Evolutionary conservation across 176 grass and related monocot species (phyloP).

Genomic region (Aegilops bicornis): DNA sequence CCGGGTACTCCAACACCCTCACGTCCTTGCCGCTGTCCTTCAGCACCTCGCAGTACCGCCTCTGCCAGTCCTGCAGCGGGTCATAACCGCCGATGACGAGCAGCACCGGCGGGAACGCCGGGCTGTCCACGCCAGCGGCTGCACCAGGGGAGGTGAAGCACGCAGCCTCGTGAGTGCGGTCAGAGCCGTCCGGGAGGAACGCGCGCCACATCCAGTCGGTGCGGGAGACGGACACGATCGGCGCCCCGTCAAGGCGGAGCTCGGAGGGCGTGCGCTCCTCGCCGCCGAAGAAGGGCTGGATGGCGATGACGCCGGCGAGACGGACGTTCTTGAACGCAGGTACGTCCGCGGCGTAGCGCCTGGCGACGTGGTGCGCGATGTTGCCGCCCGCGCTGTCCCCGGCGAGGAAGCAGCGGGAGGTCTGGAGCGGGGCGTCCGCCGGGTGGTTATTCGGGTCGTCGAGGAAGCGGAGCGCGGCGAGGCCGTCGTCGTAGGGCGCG

Average conservation of each 20-base stretch:
- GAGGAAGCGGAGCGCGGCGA: conserved; percentile 68
- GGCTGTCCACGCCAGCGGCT: neutral
- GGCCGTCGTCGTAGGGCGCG: conserved; percentile 74
- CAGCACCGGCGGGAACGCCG: conserved; percentile 45
- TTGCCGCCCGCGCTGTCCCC: too few species aligned
- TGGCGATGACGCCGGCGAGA: conserved; percentile 43
- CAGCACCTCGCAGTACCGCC: conserved; percentile 47
- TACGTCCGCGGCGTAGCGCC: neutral
- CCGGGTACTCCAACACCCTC: conserved; percentile 53
- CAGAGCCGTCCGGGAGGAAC: conserved; percentile 59
- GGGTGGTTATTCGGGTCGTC: conserved; percentile 19
- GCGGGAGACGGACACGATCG: conserved; percentile 45
- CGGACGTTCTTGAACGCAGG: conserved; percentile 29
- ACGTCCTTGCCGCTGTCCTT: conserved; percentile 28
- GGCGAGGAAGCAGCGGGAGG: neutral
- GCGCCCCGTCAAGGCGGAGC: conserved; percentile 43
- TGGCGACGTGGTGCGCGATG: too few species aligned
- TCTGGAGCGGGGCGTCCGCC: conserved; percentile 7
- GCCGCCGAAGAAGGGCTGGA: conserved; percentile 92
- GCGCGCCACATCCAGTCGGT: conserved; percentile 74
- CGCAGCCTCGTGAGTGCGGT: conserved; percentile 52
- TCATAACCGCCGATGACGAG: conserved; percentile 59
- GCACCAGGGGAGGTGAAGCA: neutral
- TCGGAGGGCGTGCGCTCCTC: conserved; percentile 67
- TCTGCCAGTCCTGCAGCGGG: conserved; percentile 62